phyloP scores from a whole-genome alignment of 768 basidiomycete species.

The Collybia nuda region DNA sequence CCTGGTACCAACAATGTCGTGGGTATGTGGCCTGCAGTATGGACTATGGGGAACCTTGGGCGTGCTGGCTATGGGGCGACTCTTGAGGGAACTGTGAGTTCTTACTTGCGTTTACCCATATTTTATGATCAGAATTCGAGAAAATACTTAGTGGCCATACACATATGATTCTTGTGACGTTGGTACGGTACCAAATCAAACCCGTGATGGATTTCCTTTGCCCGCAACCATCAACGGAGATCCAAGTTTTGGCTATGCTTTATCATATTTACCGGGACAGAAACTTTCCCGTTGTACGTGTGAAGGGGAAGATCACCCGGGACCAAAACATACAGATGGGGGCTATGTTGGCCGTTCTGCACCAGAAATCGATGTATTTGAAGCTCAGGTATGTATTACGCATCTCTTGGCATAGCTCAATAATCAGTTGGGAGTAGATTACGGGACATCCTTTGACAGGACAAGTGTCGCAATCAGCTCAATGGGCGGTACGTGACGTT shows the following conservation, averaged over 20 bases:
- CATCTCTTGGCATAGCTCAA: conserved; percentile 4
- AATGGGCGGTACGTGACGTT: conserved; percentile 59
- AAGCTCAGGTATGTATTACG: conserved; percentile 54
- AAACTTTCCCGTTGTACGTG: conserved; percentile 83
- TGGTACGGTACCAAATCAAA: conserved; percentile 79
- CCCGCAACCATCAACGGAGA: conserved; percentile 63
- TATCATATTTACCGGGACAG: conserved; percentile 79
- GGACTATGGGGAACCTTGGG: conserved; percentile 68
- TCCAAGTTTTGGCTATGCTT: conserved; percentile 26
- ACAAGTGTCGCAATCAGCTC: conserved; percentile 79
- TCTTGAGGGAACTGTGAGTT: conserved; percentile 72
- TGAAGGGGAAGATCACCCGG: conserved; percentile 74
- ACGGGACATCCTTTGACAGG: conserved; percentile 44
- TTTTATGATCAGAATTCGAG: conserved; percentile 3
- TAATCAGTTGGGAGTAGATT: conserved; percentile 38
- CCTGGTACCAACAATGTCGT: conserved; percentile 64
- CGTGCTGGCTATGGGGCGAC: conserved; percentile 85
- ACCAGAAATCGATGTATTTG: conserved; percentile 87
- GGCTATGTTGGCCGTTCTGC: conserved; percentile 76
- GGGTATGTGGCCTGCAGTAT: conserved; percentile 75
- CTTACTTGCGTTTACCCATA: conserved; percentile 1
- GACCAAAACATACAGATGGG: conserved; percentile 69
- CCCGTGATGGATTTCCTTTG: conserved; percentile 59
- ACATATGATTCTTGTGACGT: conserved; percentile 79
- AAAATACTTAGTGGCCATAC: conserved; percentile 64